Conservation (phyloP, 2,329 filamentous ascomycete species). For the Berkeleyomyces basicola region DNA sequence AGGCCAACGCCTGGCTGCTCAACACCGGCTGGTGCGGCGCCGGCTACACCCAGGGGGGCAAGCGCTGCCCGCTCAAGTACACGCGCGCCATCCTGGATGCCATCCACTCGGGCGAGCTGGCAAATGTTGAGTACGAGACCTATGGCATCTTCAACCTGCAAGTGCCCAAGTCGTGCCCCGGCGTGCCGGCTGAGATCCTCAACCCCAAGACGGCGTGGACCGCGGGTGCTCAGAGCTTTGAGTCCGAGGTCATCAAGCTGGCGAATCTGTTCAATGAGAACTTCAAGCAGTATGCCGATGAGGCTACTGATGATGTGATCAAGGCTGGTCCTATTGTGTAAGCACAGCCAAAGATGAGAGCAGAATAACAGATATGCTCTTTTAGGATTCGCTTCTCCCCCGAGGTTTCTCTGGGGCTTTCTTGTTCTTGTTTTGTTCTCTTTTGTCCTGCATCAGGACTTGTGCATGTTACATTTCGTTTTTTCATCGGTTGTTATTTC, state of each 20-base stretch:
- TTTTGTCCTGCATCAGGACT: background rate
- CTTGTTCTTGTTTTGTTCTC: background rate
- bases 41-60: constrained; percentile 76
- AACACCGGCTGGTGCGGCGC: constrained; percentile 97
- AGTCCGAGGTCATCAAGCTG: constrained; percentile 76
- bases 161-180: constrained; percentile 82
- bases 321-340: constrained; percentile 37
- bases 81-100: constrained; percentile 91
- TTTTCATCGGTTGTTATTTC: background rate
- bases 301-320: constrained; percentile 67
- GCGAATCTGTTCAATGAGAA: constrained; percentile 85
- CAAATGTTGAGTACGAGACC: constrained; percentile 80
- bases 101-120: constrained; percentile 93
- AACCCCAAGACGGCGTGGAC: constrained; percentile 94
- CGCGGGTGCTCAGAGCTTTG: constrained; percentile 64
- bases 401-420: background rate
- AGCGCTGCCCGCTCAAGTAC: constrained; percentile 96
- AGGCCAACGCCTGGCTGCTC: constrained; percentile 92
- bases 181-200: constrained; percentile 78
- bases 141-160: constrained; percentile 95
- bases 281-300: constrained; percentile 85
- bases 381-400: background rate
- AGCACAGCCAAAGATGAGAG: background rate
- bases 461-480: background rate
- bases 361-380: background rate